A percentile compares a stretch with the other conserved stretches of the same genome.
These are phyloP conservation scores for Vararia minispora DNA, from an alignment of 768 basidiomycete species.

Conservation along the genomic window DNA sequence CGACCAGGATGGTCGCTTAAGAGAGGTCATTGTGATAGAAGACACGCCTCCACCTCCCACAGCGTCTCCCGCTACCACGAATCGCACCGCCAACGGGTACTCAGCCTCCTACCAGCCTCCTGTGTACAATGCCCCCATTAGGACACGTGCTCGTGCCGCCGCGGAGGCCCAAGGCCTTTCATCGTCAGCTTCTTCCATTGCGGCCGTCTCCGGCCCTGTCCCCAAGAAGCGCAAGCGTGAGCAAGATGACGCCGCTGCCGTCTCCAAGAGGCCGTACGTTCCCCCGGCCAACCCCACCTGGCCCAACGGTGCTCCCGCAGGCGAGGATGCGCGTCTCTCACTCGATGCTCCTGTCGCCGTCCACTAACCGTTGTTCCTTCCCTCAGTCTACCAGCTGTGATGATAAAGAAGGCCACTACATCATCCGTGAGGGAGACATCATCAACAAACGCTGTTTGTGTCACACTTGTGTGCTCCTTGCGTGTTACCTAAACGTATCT, in stretches of 20 bases:
- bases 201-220: constrained; percentile 54
- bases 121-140: constrained; percentile 59
- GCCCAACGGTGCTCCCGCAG: constrained; percentile 53
- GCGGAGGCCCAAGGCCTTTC: constrained; percentile 76
- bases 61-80: constrained; percentile 56
- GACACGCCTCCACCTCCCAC: constrained; percentile 83
- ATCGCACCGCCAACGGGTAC: constrained; percentile 57
- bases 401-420: constrained; percentile 98
- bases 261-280: constrained; percentile 50
- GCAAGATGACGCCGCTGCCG: constrained; percentile 57
- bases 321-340: constrained; percentile 37
- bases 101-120: constrained; percentile 78
- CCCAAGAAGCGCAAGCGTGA: constrained; percentile 83
- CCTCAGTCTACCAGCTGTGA: no score
- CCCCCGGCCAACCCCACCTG: constrained; percentile 48
- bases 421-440: constrained; percentile 84
- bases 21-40: constrained; percentile 89
- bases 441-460: constrained; percentile 75
- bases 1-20: constrained; percentile 61
- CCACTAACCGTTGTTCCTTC: no score
- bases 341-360: constrained; percentile 28
- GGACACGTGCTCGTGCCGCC: constrained; percentile 78
- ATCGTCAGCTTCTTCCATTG: constrained; percentile 49
- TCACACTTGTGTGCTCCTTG: background rate
- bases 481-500: constrained; percentile 7